phyloP scores from a whole-genome alignment of 306 rosid genomes.

The Corylus avellana region DNA sequence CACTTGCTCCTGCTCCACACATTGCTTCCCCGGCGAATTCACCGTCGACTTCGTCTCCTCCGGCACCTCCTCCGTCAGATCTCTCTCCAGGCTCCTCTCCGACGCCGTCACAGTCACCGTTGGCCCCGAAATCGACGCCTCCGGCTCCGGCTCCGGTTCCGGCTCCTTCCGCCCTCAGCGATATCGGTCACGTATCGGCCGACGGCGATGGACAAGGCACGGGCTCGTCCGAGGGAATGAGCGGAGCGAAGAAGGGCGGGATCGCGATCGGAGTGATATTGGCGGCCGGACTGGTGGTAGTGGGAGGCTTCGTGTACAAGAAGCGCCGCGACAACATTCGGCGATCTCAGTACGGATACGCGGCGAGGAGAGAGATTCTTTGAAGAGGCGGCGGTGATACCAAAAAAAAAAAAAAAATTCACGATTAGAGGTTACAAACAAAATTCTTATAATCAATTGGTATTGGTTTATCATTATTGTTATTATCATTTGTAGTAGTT shows the following conservation, averaged over 20 bases:
- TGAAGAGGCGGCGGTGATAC: constrained; percentile 23
- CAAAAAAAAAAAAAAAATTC: background rate
- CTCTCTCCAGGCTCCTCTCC: constrained; percentile 35
- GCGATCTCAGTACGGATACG: constrained; percentile 53
- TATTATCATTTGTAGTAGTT: too few relatives aligned
- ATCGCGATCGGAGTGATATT: constrained; percentile 59
- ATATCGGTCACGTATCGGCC: constrained; percentile 20
- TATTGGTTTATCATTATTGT: background rate
- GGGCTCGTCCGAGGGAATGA: constrained; percentile 52
- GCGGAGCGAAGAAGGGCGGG: constrained; percentile 69
- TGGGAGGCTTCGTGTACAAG: constrained; percentile 70
- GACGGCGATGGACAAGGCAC: background rate
- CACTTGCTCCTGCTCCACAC: constrained; percentile 2
- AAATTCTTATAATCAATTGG: background rate
- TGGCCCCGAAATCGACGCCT: constrained; percentile 10
- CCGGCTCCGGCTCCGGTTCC: constrained; percentile 22
- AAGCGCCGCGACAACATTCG: constrained; percentile 69
- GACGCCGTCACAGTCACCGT: constrained; percentile 35
- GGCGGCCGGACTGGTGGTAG: constrained; percentile 41
- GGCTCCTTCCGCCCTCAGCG: constrained; percentile 4
- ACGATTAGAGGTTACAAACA: background rate
- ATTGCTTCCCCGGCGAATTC: constrained; percentile 25
- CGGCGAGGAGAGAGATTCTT: constrained; percentile 61
- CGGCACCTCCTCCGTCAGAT: constrained; percentile 33
- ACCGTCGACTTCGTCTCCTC: constrained; percentile 28